Evolutionary conservation across 768 basidiomycete genomes (phyloP).

Genomic region (Kwoniella bestiolae): DNA sequence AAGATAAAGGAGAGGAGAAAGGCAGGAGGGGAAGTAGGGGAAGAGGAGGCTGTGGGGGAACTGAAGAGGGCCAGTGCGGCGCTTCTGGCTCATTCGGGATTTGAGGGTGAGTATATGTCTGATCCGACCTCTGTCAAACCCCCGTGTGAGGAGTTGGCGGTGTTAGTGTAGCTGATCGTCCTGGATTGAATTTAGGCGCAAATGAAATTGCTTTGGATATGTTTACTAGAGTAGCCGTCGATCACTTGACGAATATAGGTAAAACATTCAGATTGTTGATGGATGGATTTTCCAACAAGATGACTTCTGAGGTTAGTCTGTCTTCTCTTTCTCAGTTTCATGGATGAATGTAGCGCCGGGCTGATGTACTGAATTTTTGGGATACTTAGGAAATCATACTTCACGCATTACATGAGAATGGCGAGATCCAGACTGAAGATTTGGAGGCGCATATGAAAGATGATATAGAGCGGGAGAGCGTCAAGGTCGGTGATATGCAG

Average conservation of each 20-base stretch:
- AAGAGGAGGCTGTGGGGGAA: conserved; percentile 42
- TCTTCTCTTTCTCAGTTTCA: neutral
- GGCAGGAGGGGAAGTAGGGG: conserved; percentile 43
- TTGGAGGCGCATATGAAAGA: conserved; percentile 87
- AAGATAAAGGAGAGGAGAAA: conserved; percentile 32
- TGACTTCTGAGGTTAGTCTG: conserved; percentile 76
- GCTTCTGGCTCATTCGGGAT: conserved; percentile 83
- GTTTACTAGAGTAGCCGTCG: conserved; percentile 72
- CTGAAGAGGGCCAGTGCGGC: conserved; percentile 46
- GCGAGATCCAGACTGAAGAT: conserved; percentile 73
- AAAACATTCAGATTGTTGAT: conserved; percentile 77
- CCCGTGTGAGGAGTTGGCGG: too few species aligned
- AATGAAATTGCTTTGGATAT: conserved; percentile 78
- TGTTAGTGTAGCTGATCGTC: too few species aligned
- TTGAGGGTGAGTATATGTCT: conserved; percentile 70
- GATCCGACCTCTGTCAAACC: too few species aligned
- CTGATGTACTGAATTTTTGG: too few species aligned
- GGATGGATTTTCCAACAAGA: conserved; percentile 77
- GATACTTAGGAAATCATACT: conserved; percentile 92
- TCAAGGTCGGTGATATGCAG: conserved; percentile 75
- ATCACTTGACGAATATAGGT: conserved; percentile 84
- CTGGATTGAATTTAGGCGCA: too few species aligned
- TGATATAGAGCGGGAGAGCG: conserved; percentile 80
- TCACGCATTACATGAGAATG: conserved; percentile 88
- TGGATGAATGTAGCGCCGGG: too few species aligned